Base-by-base conservation (phyloP, 257 asterid species). In the Capsicum pubescens region DNA sequence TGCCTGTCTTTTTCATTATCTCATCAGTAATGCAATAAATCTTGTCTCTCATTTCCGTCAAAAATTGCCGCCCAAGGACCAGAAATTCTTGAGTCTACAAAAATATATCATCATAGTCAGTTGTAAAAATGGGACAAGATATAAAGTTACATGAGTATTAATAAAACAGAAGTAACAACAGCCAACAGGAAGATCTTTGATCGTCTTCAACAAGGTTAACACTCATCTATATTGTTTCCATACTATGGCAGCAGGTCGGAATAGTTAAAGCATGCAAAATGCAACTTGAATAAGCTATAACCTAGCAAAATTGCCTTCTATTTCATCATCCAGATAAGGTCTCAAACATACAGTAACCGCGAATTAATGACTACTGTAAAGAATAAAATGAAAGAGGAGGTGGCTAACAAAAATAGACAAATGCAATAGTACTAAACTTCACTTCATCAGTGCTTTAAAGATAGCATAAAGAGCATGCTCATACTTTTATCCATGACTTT, bases 21-120 rank as follows among this genome's bases (percentile, higher is more conserved):
- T 92, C 94, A 89, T 96, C 99, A 2, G 94, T 92, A 89, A 90
- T 81, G 82, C 99, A 94, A 86, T 90, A 90, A 86, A 94, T 96
- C 84, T 86, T 92, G 91, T 96, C 98, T 88, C 89, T 91, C 79
- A 92, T 89, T 86, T 93, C 98, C 12, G 97, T 94, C 92, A 96
- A 87, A 85, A 90, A 89, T 84, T 96, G 99, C 82, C 88, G 91
- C 83, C 98, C 98, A 14, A 96, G 92, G 74, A 93, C 95, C 88
- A 93, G 85, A 85, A 96, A 94, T 80, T 96, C 98, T 88, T 96
- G 99, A 83, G 94, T 85, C 97, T 95, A 74, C 88, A 90, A 15
- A 76, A 26, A 52, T 17, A 6, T 54, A 76, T 76, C 84, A 90
- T 60, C 77, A 68, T 7, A 55, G 71, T 89, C 19, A 90, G 88